Base-by-base conservation (phyloP, 1,284 basidiomycete genomes). In the Sparassis latifolia region DNA sequence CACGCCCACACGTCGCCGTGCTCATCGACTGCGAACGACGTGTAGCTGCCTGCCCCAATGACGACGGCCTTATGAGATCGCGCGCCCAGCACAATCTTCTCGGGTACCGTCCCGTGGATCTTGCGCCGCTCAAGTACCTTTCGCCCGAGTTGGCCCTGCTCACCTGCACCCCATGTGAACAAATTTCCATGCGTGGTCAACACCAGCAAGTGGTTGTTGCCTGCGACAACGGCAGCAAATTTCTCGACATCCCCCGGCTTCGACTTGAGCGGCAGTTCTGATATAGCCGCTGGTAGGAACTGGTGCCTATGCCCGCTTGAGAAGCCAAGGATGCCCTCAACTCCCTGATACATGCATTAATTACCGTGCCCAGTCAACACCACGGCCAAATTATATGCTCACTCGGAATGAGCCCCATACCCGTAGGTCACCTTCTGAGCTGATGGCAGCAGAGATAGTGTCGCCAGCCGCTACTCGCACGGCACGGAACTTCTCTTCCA, bases 321-420 rank as follows among this genome's bases (percentile, higher is more conserved):
- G 64, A 95, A 96, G 35, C 91, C 90, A 43, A 94, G 80, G 9
- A 87, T 74, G 32, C 92, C 92, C 64, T 93, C 90, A 47, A 84
- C 83, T 42, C 74, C 78, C 80, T 84, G 52, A 42, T 28, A 28
- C 40, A 42, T 10, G 9, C 20, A 38, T 38, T 38, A 38, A 44
- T 56, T 49, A 43, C 44, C 46, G 40, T n/a, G 44, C n/a, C 41
- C 42, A 43, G 38, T 31, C 4, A 30, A 10, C 42, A 49, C 10
- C 30, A 31, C 4, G 32, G 10, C 10, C 37, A 20, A 33, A 29
- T 9, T 5, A 28, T 4, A 28, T 37, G 33, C 89, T 63, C 66
- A 94, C 93, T 44, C 91, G 78, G 76, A 96, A 97, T 50, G 85
- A 86, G 30, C 94, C 94, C 94, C 93, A 97, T 4, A 88, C 88